Conservation (phyloP, 2,329 filamentous ascomycete genomes). For the Colletotrichum zoysiae region DNA sequence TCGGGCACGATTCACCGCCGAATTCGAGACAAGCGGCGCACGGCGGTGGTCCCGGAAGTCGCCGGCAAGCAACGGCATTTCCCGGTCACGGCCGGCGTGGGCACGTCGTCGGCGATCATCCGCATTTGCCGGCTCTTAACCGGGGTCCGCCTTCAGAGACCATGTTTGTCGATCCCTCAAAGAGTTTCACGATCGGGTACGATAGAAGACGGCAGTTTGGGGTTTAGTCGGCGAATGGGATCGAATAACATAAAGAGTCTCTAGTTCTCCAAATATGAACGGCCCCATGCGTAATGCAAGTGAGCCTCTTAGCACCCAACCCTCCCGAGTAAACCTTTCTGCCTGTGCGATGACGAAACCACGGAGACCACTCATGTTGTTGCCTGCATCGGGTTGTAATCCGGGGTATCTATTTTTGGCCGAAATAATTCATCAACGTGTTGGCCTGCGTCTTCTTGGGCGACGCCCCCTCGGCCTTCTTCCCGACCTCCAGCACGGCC, state of each 20-base stretch:
- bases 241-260: too few species aligned
- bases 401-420: slow-evolving; percentile 48
- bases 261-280: too few species aligned
- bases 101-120: too few species aligned
- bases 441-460: slow-evolving; percentile 60
- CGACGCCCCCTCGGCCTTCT: slow-evolving; percentile 57
- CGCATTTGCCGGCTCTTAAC: too few species aligned
- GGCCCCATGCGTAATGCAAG: background rate
- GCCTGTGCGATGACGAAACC: background rate
- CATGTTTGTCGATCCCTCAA: background rate
- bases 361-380: background rate
- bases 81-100: background rate
- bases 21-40: too few species aligned
- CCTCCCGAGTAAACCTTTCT: background rate
- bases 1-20: background rate
- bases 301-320: background rate
- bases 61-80: background rate
- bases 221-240: background rate
- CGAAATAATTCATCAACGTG: slow-evolving; percentile 68
- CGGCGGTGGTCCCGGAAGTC: background rate
- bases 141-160: background rate
- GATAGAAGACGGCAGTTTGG: background rate
- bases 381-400: background rate
- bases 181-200: background rate
- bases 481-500: slow-evolving; percentile 68